Evolutionary conservation across 352 stramenopile genomes (phyloP).

Genomic region (Pythium utonaiense): DNA sequence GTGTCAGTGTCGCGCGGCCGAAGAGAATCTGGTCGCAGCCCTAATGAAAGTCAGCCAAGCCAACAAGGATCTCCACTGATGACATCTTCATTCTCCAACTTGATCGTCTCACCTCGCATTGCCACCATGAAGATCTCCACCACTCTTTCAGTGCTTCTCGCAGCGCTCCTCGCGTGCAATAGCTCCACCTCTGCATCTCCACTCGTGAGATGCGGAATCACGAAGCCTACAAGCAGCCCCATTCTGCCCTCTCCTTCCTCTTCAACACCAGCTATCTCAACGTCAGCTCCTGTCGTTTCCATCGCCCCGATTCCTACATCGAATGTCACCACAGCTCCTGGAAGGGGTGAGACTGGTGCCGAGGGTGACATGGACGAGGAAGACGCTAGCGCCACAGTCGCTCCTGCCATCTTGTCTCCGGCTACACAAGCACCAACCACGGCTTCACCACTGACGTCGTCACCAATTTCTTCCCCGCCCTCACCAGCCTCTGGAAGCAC

Average conservation of each 20-base stretch:
- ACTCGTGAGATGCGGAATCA: neutral
- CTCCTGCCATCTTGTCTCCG: too few relatives aligned
- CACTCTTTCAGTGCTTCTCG: neutral
- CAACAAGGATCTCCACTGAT: too few relatives aligned
- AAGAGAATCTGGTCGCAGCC: too few relatives aligned
- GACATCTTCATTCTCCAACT: too few relatives aligned
- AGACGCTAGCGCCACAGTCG: neutral
- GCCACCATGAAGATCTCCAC: neutral
- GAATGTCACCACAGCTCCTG: neutral
- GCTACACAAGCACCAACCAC: neutral
- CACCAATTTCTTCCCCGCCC: neutral
- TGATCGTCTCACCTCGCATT: too few relatives aligned
- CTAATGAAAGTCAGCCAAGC: too few relatives aligned
- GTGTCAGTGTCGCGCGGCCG: too few relatives aligned
- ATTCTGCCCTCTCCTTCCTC: neutral
- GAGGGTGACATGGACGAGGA: neutral
- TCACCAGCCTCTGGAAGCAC: neutral
- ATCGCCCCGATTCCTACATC: neutral
- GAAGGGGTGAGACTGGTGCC: neutral
- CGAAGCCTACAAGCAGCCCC: neutral
- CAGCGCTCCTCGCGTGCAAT: neutral
- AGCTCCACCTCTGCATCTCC: neutral
- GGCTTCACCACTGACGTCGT: too few relatives aligned
- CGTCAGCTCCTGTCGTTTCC: neutral
- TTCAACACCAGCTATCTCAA: neutral